phyloP scores from a whole-genome alignment of 108 stramenopile species.

The Skeletonema marinoi region DNA sequence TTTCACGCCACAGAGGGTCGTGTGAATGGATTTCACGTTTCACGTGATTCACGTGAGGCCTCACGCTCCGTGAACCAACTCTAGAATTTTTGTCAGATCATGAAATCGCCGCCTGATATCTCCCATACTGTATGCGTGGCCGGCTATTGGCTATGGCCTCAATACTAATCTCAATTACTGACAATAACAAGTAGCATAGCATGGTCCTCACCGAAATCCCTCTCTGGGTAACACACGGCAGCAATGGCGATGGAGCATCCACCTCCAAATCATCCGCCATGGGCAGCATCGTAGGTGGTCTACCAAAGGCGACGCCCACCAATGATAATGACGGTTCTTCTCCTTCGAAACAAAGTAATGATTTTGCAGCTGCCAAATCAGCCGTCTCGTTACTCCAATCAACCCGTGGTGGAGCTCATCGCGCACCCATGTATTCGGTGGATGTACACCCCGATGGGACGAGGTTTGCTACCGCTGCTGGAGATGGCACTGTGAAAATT shows the following conservation, averaged over 20 bases:
- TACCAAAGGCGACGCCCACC: constrained; percentile 8
- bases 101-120: too few species aligned
- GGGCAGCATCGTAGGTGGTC: not conserved
- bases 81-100: too few species aligned
- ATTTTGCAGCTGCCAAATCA: constrained; percentile 44
- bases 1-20: too few species aligned
- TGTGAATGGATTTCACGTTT: too few species aligned
- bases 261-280: not conserved
- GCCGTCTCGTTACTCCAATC: constrained; percentile 52
- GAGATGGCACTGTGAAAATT: constrained; percentile 83
- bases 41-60: too few species aligned
- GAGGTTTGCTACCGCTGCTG: constrained; percentile 82
- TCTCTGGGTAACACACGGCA: constrained; percentile 68
- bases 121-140: too few species aligned
- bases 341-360: not conserved
- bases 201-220: constrained; percentile 82
- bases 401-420: constrained; percentile 42
- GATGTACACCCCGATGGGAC: constrained; percentile 75
- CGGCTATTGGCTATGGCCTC: too few species aligned
- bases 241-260: not conserved
- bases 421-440: constrained; percentile 71
- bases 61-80: too few species aligned
- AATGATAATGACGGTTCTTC: not conserved
- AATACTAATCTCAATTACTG: too few species aligned
- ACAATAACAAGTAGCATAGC: not conserved